These are phyloP conservation scores for Fagopyrum tataricum DNA, from an alignment of 148 eudicot species.

Conservation along the genomic window DNA sequence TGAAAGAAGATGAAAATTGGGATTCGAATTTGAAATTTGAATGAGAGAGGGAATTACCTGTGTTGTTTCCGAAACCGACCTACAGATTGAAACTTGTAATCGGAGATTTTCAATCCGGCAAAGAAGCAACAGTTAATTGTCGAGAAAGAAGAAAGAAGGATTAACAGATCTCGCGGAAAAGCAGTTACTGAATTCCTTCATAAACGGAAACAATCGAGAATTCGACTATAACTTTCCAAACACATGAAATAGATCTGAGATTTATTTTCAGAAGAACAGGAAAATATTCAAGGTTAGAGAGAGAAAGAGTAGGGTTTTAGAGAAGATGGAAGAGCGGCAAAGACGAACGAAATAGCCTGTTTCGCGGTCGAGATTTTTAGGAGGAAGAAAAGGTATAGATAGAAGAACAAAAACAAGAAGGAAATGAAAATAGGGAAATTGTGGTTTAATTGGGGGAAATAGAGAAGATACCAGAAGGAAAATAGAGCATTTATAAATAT, in stretches of 20 bases:
- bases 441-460: not conserved
- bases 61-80: not conserved
- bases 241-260: constrained; percentile 18
- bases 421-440: not conserved
- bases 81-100: not conserved
- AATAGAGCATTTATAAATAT: not conserved
- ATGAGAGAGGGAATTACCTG: not conserved
- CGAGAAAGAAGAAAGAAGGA: not conserved
- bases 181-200: constrained; percentile 16
- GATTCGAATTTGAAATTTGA: constrained; percentile 13
- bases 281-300: not conserved
- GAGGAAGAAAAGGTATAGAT: constrained; percentile 1
- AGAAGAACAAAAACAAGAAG: not conserved
- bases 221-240: not conserved
- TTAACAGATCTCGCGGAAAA: constrained; percentile 23
- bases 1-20: not conserved
- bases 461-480: constrained; percentile 6
- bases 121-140: constrained; percentile 7
- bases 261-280: not conserved
- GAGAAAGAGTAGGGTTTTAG: constrained; percentile 19
- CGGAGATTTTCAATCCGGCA: constrained; percentile 8
- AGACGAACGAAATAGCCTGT: constrained; percentile 25
- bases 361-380: constrained; percentile 34
- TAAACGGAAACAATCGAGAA: constrained; percentile 3
- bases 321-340: constrained; percentile 29